Conservation (phyloP, 495 filamentous ascomycete genomes). For the Penicillium silybi region DNA sequence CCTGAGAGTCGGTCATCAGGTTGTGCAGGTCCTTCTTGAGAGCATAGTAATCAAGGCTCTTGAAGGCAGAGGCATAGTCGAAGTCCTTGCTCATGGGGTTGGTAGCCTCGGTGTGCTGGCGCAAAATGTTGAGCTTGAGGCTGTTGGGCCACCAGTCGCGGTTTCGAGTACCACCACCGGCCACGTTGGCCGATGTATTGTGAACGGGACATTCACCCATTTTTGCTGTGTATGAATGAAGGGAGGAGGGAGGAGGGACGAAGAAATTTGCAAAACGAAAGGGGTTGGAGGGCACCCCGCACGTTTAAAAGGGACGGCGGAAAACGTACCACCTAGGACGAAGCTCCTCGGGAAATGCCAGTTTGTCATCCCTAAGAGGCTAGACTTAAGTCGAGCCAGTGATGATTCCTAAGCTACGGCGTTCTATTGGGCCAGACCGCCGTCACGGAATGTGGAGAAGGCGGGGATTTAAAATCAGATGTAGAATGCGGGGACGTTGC, state of each 20-base stretch:
- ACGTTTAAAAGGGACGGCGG: slow-evolving; percentile 13
- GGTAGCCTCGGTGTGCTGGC: slow-evolving; percentile 59
- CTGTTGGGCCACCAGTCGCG: slow-evolving; percentile 66
- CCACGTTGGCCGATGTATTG: slow-evolving; percentile 45
- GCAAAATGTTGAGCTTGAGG: slow-evolving; percentile 64
- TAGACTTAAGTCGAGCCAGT: slow-evolving; percentile 8
- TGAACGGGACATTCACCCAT: slow-evolving; percentile 50
- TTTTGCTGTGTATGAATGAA: not conserved
- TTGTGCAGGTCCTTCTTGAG: slow-evolving; percentile 65
- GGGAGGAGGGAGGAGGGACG: not conserved
- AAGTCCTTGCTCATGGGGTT: slow-evolving; percentile 59
- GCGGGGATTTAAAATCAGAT: not conserved
- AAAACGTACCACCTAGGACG: slow-evolving; percentile 3
- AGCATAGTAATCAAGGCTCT: slow-evolving; percentile 63
- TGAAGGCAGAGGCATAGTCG: slow-evolving; percentile 66
- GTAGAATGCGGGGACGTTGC: slow-evolving; percentile 5
- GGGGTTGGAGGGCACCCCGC: slow-evolving; percentile 10
- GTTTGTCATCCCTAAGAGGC: slow-evolving; percentile 16
- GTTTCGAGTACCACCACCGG: slow-evolving; percentile 59
- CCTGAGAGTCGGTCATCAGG: slow-evolving; percentile 71
- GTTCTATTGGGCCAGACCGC: slow-evolving; percentile 15
- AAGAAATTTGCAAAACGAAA: not conserved
- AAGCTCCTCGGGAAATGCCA: slow-evolving; percentile 6
- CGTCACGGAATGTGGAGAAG: slow-evolving; percentile 7
- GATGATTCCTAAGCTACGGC: slow-evolving; percentile 17